Percentiles rank a stretch among this genome's conserved stretches.
phyloP scores from a whole-genome alignment of 2,329 filamentous ascomycete genomes.

The Exophiala calicioides region DNA sequence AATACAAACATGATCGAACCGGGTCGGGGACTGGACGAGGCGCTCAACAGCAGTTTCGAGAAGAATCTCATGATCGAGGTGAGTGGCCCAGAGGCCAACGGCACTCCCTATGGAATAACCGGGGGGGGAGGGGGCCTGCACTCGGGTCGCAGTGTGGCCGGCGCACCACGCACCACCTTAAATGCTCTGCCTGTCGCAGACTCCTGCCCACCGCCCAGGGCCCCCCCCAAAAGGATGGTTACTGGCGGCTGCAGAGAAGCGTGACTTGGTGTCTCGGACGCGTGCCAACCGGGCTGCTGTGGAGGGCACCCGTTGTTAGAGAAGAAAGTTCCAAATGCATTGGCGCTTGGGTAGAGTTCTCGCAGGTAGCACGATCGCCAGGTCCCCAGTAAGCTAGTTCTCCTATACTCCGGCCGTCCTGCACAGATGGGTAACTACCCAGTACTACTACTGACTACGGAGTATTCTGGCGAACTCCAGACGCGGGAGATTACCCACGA shows the following conservation, averaged over 20 bases:
- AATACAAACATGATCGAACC: conserved; percentile 1
- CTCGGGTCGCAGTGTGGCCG: background rate
- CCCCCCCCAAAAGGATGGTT: background rate
- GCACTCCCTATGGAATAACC: conserved; percentile 2
- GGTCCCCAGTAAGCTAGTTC: too few relatives aligned
- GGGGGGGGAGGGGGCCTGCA: background rate
- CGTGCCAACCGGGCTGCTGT: conserved; percentile 20
- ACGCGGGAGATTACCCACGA: conserved; percentile 10
- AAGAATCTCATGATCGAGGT: conserved; percentile 7
- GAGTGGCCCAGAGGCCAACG: conserved; percentile 4
- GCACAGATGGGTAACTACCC: background rate
- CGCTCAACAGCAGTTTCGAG: conserved; percentile 13
- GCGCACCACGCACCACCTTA: background rate
- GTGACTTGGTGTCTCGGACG: conserved; percentile 26
- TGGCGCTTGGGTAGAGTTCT: conserved; percentile 1
- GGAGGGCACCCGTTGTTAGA: background rate
- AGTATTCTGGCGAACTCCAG: too few relatives aligned
- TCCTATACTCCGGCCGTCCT: too few relatives aligned
- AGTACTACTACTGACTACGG: too few relatives aligned
- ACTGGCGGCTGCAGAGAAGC: conserved; percentile 17
- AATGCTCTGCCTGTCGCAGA: background rate
- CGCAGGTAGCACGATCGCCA: too few relatives aligned
- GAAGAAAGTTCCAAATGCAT: conserved; percentile 8
- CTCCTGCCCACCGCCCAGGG: background rate
- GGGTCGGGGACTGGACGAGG: conserved; percentile 1